Conservation (phyloP, 1,139 yeast genomes). For the Hansenula lynferdii region DNA sequence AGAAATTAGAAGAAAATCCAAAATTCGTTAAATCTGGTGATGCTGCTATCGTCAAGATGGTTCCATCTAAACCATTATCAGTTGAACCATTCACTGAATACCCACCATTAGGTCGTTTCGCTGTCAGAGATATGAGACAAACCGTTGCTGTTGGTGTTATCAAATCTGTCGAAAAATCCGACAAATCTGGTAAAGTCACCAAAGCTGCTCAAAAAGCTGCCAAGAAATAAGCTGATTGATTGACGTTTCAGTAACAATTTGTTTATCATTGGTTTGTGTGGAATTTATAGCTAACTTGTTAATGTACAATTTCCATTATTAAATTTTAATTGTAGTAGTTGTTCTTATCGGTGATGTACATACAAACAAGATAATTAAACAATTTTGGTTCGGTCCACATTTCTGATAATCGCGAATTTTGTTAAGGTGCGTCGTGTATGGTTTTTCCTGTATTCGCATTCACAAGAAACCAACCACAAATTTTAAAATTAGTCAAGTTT, state of each 20-base stretch:
- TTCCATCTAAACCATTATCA: constrained; percentile 96
- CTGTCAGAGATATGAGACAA: constrained; percentile 99
- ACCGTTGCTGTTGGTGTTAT: constrained; percentile 99
- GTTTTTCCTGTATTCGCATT: no score
- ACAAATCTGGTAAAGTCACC: constrained; percentile 96
- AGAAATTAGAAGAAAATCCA: constrained; percentile 77
- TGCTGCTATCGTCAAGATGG: constrained; percentile 87
- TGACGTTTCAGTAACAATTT: neutral
- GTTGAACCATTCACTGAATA: constrained; percentile 95
- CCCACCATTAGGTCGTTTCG: constrained; percentile 99
- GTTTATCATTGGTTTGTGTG: neutral
- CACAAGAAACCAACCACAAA: no score
- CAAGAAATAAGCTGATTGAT: constrained; percentile 66
- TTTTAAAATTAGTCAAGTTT: no score
- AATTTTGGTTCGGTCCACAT: no score
- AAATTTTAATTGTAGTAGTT: neutral
- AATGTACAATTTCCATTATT: neutral
- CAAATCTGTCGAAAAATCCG: constrained; percentile 96
- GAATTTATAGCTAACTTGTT: neutral
- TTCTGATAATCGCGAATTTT: no score
- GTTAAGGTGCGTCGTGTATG: no score
- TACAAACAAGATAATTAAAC: neutral
- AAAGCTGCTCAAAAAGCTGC: constrained; percentile 99
- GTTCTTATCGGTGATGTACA: neutral
- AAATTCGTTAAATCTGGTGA: constrained; percentile 91